phyloP scores from a whole-genome alignment of 306 rosid genomes.

The Astragalus glycyphyllos region DNA sequence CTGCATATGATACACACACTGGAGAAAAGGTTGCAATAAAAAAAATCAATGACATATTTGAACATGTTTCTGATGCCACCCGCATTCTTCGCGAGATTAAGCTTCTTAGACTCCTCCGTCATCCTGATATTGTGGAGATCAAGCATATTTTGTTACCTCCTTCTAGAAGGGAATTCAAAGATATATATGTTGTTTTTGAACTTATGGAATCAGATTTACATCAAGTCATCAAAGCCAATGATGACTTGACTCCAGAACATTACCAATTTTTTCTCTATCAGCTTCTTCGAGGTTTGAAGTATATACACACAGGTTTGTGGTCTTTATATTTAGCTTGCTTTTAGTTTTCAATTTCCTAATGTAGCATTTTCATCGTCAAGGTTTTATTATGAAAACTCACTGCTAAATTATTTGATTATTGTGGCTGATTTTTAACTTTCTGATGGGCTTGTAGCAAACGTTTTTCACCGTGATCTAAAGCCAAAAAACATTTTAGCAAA shows the following conservation, averaged over 20 bases:
- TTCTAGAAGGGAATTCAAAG: slow-evolving; percentile 98
- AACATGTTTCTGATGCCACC: slow-evolving; percentile 98
- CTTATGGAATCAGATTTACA: slow-evolving; percentile 99
- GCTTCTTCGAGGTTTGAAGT: slow-evolving; percentile 97
- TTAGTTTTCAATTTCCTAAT: neutral
- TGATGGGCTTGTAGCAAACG: slow-evolving; percentile 80
- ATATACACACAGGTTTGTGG: slow-evolving; percentile 92
- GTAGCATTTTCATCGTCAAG: slow-evolving; percentile 20
- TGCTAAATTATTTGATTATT: slow-evolving; percentile 33
- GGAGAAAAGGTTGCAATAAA: slow-evolving; percentile 98
- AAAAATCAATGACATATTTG: slow-evolving; percentile 96
- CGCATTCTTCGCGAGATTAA: slow-evolving; percentile 98
- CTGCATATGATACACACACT: slow-evolving; percentile 89
- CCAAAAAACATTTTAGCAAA: slow-evolving; percentile 97
- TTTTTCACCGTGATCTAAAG: slow-evolving; percentile 96
- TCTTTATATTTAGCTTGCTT: slow-evolving; percentile 37
- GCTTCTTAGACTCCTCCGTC: slow-evolving; percentile 91
- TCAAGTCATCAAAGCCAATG: slow-evolving; percentile 99
- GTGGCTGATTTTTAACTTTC: slow-evolving; percentile 47
- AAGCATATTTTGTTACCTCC: slow-evolving; percentile 98
- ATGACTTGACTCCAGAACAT: slow-evolving; percentile 95
- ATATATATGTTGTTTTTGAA: slow-evolving; percentile 96
- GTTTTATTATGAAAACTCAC: slow-evolving; percentile 35
- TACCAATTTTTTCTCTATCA: slow-evolving; percentile 98
- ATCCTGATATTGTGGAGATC: slow-evolving; percentile 98